phyloP scores from a whole-genome alignment of 345 rosid species.

The Salix purpurea region DNA sequence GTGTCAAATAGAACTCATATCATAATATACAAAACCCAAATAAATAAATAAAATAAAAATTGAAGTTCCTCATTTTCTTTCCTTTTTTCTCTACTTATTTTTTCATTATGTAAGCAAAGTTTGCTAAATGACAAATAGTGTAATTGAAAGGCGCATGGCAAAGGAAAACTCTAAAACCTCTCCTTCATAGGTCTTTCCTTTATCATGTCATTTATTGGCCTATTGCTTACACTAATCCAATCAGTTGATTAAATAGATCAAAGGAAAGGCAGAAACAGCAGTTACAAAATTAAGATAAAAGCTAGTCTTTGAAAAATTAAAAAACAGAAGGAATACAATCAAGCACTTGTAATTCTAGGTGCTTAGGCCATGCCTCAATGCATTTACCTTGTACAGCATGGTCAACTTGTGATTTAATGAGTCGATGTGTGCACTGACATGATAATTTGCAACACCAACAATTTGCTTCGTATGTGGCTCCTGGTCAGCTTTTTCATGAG shows the following conservation, averaged over 20 bases:
- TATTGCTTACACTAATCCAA: too few relatives aligned
- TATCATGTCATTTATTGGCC: too few relatives aligned
- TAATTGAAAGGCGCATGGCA: background rate
- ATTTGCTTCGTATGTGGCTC: slow-evolving; percentile 40
- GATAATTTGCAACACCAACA: slow-evolving; percentile 82
- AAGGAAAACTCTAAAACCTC: background rate
- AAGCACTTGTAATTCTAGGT: too few relatives aligned
- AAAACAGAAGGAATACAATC: too few relatives aligned
- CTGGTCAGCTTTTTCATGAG: slow-evolving; percentile 44
- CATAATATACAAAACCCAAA: background rate
- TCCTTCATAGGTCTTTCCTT: too few relatives aligned
- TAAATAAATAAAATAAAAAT: background rate
- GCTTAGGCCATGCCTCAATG: background rate
- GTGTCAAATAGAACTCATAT: background rate
- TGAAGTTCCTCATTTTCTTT: background rate
- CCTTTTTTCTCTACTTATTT: background rate
- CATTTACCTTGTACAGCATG: slow-evolving; percentile 87
- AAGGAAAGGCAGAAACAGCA: too few relatives aligned
- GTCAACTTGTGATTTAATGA: slow-evolving; percentile 76
- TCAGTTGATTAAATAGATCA: too few relatives aligned
- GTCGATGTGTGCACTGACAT: slow-evolving; percentile 96
- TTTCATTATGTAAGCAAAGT: background rate
- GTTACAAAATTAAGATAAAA: too few relatives aligned
- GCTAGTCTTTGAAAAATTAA: too few relatives aligned
- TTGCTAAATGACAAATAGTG: background rate